Evolutionary conservation across 257 asterid species (phyloP).

Genomic region (Solanum chiquidenum): DNA sequence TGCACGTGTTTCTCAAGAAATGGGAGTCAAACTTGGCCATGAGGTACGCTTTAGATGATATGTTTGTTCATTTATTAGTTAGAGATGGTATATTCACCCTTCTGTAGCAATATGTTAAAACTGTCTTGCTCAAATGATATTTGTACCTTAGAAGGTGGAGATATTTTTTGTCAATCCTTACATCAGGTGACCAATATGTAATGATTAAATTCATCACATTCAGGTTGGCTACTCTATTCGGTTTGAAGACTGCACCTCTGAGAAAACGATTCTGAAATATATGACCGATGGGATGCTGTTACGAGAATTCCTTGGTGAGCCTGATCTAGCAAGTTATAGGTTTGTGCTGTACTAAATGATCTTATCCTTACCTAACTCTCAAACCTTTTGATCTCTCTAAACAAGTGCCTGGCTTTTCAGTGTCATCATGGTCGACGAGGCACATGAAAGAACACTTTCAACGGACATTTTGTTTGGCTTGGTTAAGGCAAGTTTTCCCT

Average conservation of each 20-base stretch:
- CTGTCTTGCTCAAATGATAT: not conserved
- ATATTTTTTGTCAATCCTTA: not conserved
- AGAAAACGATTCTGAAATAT: conserved; percentile 70
- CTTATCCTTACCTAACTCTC: not conserved
- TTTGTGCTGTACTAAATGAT: conserved; percentile 10
- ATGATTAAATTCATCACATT: not conserved
- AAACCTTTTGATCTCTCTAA: not conserved
- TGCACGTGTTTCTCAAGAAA: conserved; percentile 95
- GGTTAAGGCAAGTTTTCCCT: conserved; percentile 50
- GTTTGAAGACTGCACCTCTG: conserved; percentile 92
- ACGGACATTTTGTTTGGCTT: conserved; percentile 90
- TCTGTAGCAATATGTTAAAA: not conserved
- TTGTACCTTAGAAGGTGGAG: not conserved
- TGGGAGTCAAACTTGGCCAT: conserved; percentile 99
- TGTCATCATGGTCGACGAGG: conserved; percentile 96
- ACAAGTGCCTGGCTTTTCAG: conserved; percentile 23
- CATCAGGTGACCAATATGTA: not conserved
- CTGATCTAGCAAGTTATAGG: conserved; percentile 92
- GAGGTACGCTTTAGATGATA: conserved; percentile 44
- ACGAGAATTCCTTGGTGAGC: conserved; percentile 94
- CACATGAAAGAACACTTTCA: conserved; percentile 88
- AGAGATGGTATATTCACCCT: not conserved
- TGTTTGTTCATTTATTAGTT: not conserved
- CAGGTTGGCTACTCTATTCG: conserved; percentile 95
- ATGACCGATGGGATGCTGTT: conserved; percentile 94